These are phyloP conservation scores for Tetrahymena elliotti DNA, from an alignment of 73 alveolate species.

Conservation along the genomic window DNA sequence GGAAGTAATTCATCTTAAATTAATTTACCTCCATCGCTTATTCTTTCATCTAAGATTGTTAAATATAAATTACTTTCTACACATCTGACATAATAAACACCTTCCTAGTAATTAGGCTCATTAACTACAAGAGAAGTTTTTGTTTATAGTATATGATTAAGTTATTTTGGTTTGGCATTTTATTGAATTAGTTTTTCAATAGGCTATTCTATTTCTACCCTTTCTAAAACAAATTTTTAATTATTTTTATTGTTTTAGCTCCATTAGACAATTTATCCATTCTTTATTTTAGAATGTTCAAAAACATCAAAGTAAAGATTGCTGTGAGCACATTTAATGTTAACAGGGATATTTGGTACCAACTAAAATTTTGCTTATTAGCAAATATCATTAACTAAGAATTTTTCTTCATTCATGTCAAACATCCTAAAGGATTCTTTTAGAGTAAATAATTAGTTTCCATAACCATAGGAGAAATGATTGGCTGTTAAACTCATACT, in stretches of 20 bases:
- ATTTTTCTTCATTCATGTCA: not conserved
- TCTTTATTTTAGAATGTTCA: not conserved
- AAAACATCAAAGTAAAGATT: not conserved
- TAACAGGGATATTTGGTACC: not conserved
- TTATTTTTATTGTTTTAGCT: not conserved
- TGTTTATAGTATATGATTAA: not conserved
- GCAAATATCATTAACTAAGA: not conserved
- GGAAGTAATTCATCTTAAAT: not conserved
- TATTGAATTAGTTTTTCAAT: not conserved
- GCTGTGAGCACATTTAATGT: not conserved
- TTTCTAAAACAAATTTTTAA: not conserved
- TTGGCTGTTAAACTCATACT: not conserved
- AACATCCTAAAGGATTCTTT: not conserved
- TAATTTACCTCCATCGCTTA: not conserved
- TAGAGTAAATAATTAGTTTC: not conserved
- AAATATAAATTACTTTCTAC: not conserved
- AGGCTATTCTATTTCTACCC: not conserved
- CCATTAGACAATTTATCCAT: not conserved
- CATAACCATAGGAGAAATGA: not conserved
- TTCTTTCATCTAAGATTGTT: not conserved
- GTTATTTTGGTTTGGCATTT: not conserved
- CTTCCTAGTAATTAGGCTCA: not conserved
- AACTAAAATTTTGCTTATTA: not conserved
- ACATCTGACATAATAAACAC: not conserved
- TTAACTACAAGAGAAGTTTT: not conserved